Percentiles rank a stretch among this genome's conserved stretches.
These are phyloP conservation scores for Leccinum colubrinum DNA, from an alignment of 1,284 basidiomycete species.

Conservation along the genomic window DNA sequence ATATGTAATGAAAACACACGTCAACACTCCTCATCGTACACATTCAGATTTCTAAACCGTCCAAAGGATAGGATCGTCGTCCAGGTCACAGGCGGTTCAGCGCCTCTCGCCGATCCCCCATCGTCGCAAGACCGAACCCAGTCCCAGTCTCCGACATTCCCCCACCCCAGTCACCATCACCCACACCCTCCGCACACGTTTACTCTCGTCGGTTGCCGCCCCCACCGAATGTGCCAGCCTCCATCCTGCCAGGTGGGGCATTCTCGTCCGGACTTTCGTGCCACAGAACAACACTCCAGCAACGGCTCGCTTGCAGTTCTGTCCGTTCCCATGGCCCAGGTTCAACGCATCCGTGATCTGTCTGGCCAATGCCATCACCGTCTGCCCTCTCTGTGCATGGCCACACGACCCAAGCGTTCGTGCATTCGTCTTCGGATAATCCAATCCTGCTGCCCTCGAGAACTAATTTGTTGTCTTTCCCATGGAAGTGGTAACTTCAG, in stretches of 20 bases:
- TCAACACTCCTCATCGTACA: slow-evolving; percentile 22
- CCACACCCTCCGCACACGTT: slow-evolving; percentile 25
- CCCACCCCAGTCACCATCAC: slow-evolving; percentile 28
- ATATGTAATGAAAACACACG: slow-evolving; percentile 20
- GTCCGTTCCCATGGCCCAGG: slow-evolving; percentile 20
- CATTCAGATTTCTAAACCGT: slow-evolving; percentile 12
- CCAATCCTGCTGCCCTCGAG: slow-evolving; percentile 28
- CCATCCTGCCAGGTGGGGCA: slow-evolving; percentile 18
- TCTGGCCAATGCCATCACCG: slow-evolving; percentile 8
- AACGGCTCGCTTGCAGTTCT: slow-evolving; percentile 25
- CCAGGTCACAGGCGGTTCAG: slow-evolving; percentile 30
- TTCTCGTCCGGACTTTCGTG: slow-evolving; percentile 3
- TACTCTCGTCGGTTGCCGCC: slow-evolving; percentile 24
- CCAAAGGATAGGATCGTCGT: slow-evolving; percentile 26
- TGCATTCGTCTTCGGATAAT: slow-evolving; percentile 10
- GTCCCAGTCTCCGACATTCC: slow-evolving; percentile 35
- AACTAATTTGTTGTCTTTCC: slow-evolving; percentile 32
- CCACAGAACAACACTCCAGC: slow-evolving; percentile 3
- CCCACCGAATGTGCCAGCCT: slow-evolving; percentile 14
- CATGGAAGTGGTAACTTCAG: slow-evolving; percentile 24
- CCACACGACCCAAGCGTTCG: slow-evolving; percentile 7
- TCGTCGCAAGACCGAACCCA: slow-evolving; percentile 16
- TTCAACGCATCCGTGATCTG: slow-evolving; percentile 9
- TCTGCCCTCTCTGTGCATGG: slow-evolving; percentile 24
- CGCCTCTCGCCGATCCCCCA: slow-evolving; percentile 28